These are phyloP conservation scores for Corylus heterophylla DNA, from an alignment of 306 rosid genomes.

Conservation along the genomic window DNA sequence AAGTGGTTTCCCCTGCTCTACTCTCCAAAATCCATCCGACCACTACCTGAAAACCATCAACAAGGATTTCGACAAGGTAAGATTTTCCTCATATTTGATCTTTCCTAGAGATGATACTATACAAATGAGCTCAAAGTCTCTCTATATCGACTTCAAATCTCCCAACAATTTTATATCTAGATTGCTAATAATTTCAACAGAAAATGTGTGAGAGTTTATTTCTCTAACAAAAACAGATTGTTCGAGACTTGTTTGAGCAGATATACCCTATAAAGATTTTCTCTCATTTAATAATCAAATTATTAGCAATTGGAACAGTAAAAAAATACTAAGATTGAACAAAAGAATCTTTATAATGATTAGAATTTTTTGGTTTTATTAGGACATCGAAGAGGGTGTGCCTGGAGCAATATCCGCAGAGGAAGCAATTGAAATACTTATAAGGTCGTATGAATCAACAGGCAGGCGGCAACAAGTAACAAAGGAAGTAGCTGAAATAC, in stretches of 20 bases:
- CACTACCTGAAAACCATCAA: conserved; percentile 66
- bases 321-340: too few relatives aligned
- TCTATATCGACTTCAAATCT: too few relatives aligned
- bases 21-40: conserved; percentile 66
- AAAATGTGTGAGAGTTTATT: too few relatives aligned
- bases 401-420: conserved; percentile 21
- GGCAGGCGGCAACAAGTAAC: conserved; percentile 23
- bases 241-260: too few relatives aligned
- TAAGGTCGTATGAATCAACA: conserved; percentile 23
- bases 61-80: conserved; percentile 66
- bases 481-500: conserved; percentile 36
- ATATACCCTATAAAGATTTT: too few relatives aligned
- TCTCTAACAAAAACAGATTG: too few relatives aligned
- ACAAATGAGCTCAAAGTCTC: not conserved
- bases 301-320: too few relatives aligned
- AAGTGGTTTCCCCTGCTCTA: conserved; percentile 74
- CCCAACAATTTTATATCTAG: too few relatives aligned
- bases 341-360: too few relatives aligned
- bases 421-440: conserved; percentile 33
- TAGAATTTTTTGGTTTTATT: not conserved
- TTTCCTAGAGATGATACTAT: not conserved
- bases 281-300: too few relatives aligned
- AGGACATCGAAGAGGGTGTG: conserved; percentile 36
- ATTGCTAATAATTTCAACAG: too few relatives aligned
- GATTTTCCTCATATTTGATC: not conserved